These are phyloP conservation scores for Bigelowiella natans DNA, from an alignment of 78 protist genomes.

Conservation along the genomic window DNA sequence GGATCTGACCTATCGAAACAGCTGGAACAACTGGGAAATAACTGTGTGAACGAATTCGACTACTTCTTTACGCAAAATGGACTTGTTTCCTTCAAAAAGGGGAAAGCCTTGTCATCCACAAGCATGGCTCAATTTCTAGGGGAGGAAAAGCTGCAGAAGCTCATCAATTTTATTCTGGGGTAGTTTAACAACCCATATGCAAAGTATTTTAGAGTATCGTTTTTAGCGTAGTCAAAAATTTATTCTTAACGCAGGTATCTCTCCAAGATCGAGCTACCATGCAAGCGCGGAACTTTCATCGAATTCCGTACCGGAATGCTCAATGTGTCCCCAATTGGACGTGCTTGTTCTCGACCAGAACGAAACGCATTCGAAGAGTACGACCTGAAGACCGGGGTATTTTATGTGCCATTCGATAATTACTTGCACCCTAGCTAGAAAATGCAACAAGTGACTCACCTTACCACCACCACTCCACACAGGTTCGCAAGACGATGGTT, in stretches of 20 bases:
- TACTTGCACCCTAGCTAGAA: too few species aligned
- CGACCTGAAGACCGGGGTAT: constrained; percentile 2
- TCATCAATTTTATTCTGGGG: neutral
- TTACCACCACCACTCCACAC: neutral
- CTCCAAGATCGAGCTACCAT: constrained; percentile 73
- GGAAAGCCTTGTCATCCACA: neutral
- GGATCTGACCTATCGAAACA: constrained; percentile 90
- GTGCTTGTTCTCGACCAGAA: constrained; percentile 64
- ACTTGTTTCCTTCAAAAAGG: neutral
- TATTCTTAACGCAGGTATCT: constrained; percentile 48
- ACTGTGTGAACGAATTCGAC: neutral
- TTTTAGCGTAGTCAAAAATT: neutral
- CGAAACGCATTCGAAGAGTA: constrained; percentile 5
- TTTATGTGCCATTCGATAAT: too few species aligned
- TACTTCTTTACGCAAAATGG: neutral
- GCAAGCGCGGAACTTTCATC: constrained; percentile 86
- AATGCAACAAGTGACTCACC: neutral
- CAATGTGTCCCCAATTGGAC: constrained; percentile 95
- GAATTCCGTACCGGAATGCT: constrained; percentile 97
- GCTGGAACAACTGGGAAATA: neutral
- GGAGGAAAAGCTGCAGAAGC: neutral
- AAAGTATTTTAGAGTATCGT: neutral
- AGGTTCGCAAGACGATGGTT: constrained; percentile 71
- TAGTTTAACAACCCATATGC: neutral
- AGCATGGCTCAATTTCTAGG: neutral